A percentile compares a stretch with the other conserved stretches of the same genome.
Evolutionary conservation across 805 yeast species (phyloP).

Genomic region (Zygotorulaspora sp.): DNA sequence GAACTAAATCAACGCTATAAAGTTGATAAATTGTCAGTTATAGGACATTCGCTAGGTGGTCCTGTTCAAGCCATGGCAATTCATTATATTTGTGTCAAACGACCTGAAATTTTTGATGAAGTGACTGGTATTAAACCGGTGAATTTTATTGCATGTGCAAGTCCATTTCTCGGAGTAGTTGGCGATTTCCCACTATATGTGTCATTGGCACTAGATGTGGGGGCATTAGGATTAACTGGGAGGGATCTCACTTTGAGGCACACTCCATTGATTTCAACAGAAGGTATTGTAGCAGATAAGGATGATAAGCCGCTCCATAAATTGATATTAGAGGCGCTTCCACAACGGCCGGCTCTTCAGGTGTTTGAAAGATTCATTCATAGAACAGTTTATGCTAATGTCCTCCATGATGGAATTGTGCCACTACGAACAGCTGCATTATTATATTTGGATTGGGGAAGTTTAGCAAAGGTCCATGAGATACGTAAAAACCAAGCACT

Average conservation of each 20-base stretch:
- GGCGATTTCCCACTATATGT: slow-evolving; percentile 85
- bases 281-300: slow-evolving; percentile 24
- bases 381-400: slow-evolving; percentile 85
- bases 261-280: slow-evolving; percentile 31
- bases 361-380: slow-evolving; percentile 59
- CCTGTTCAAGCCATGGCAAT: slow-evolving; percentile 86
- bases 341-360: slow-evolving; percentile 66
- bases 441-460: slow-evolving; percentile 80
- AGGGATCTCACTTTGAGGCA: slow-evolving; percentile 72
- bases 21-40: slow-evolving; percentile 68
- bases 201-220: slow-evolving; percentile 77
- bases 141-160: slow-evolving; percentile 77
- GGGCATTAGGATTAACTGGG: slow-evolving; percentile 90
- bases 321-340: slow-evolving; percentile 71
- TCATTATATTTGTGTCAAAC: slow-evolving; percentile 57
- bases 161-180: slow-evolving; percentile 84
- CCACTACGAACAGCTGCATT: slow-evolving; percentile 88
- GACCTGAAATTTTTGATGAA: slow-evolving; percentile 63
- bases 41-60: slow-evolving; percentile 94
- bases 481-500: slow-evolving; percentile 24
- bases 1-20: slow-evolving; percentile 41
- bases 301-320: slow-evolving; percentile 15
- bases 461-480: slow-evolving; percentile 49
- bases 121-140: slow-evolving; percentile 52
- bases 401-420: slow-evolving; percentile 90